These are phyloP conservation scores for Eucalyptus caleyi DNA, from an alignment of 345 rosid species.

Conservation along the genomic window DNA sequence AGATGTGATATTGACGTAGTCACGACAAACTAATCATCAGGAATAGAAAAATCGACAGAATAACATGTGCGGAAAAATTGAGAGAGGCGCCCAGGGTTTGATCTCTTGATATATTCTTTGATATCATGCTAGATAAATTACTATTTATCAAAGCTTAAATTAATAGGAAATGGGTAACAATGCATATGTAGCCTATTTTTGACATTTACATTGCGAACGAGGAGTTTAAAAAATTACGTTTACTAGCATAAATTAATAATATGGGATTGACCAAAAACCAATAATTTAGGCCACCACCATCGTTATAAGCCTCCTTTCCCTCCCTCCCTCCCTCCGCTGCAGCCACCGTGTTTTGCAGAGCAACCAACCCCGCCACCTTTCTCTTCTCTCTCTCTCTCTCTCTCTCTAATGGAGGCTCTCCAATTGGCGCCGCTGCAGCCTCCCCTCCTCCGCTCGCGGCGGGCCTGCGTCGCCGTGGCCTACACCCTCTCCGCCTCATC, in stretches of 20 bases:
- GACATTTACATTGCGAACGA: neutral
- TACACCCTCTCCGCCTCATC: neutral
- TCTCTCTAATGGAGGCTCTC: slow-evolving; percentile 1
- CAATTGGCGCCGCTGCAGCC: neutral
- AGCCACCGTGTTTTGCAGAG: neutral
- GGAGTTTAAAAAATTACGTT: neutral
- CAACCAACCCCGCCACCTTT: neutral
- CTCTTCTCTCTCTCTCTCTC: neutral
- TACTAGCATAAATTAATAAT: neutral
- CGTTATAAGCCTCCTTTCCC: neutral
- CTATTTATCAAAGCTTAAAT: neutral
- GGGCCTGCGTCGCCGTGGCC: neutral
- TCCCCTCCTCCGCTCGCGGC: neutral
- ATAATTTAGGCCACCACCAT: neutral
- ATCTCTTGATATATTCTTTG: neutral
- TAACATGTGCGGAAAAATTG: neutral
- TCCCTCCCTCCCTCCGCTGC: neutral
- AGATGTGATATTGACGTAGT: neutral
- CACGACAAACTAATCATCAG: neutral
- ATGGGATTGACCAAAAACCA: neutral
- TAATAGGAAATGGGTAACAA: neutral
- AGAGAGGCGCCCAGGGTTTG: neutral
- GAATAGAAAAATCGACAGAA: neutral
- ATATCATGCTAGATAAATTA: neutral
- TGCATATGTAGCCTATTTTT: neutral